Base-by-base conservation (phyloP, 176 grass and related monocot genomes). In the Oryza coarctata region DNA sequence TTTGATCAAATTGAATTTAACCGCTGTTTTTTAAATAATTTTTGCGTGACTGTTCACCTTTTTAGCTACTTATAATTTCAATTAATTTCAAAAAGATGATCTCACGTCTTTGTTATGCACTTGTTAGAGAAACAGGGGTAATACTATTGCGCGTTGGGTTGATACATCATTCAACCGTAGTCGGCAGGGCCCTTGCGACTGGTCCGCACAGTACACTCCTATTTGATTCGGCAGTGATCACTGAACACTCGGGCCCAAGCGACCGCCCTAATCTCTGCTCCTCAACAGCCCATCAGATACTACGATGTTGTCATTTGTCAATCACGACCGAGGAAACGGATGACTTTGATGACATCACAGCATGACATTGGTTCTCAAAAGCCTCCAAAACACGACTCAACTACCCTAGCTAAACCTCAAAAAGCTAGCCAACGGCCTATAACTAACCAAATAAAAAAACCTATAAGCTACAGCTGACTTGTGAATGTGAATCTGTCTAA, bases 291-390 rank as follows among this genome's bases (percentile, higher is more conserved):
- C 14, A 61, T 62, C 57, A 64, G 20, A 5, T 5, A 1, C 33
- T 36, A 18, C 1, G 68, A 28, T 2, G 6, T 5, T 10, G 13
- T 9, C 36, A 64, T 9, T 68, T 65, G 63, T 33, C 36, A 34
- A 64, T 71, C 65, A 9, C 65, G 50, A 61, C 25, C 11, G 27
- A 17, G 30, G 8, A 44, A 1, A 27, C 27, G 32, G 74, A 47
- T 36, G 27, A 25, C 65, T 85, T 63, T 61, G 71, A 66, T 63
- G 67, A 71, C 79, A 12, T 47, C 22, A 17, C 43, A 43, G 28
- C 55, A n/a, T 41, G 40, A 20, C 55, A 18, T n/a, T 29, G 41
- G 22, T 25, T 35, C 64, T 38, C 65, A 40, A 39, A 12, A 69
- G 30, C 30, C 34, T 30, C 40, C 40, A 47, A 44, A 29, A 25